Evolutionary conservation across 2,329 filamentous ascomycete genomes (phyloP).

Genomic region (Stagonosporopsis chrysanthemi): DNA sequence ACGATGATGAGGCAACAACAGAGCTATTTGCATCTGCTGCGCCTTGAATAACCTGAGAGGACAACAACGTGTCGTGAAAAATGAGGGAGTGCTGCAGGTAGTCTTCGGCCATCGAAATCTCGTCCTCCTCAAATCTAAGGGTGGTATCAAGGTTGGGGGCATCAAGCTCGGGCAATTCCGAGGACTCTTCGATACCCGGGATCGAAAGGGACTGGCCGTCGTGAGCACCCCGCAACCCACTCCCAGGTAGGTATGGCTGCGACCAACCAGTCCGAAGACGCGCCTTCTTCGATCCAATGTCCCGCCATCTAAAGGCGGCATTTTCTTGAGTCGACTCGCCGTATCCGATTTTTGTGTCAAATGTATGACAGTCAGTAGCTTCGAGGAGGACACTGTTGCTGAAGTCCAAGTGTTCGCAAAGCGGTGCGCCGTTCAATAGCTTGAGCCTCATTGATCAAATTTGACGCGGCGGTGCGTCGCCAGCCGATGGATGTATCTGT

Average conservation of each 20-base stretch:
- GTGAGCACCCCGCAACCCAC: slow-evolving; percentile 4
- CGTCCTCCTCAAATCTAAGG: slow-evolving; percentile 24
- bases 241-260: slow-evolving; percentile 38
- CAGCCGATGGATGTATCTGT: not conserved
- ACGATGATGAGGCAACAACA: slow-evolving; percentile 41
- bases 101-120: slow-evolving; percentile 23
- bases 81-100: slow-evolving; percentile 83
- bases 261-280: slow-evolving; percentile 43
- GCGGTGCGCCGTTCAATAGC: slow-evolving; percentile 69
- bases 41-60: slow-evolving; percentile 60
- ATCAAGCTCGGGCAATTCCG: slow-evolving; percentile 25
- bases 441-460: slow-evolving; percentile 49
- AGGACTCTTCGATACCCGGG: slow-evolving; percentile 22
- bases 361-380: slow-evolving; percentile 55
- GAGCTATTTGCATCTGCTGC: slow-evolving; percentile 37
- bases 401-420: slow-evolving; percentile 63
- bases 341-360: slow-evolving; percentile 29
- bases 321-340: not conserved
- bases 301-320: slow-evolving; percentile 41
- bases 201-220: slow-evolving; percentile 26
- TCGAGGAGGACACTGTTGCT: slow-evolving; percentile 59
- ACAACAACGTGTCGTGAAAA: slow-evolving; percentile 70
- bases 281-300: slow-evolving; percentile 20
- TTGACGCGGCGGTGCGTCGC: slow-evolving; percentile 10
- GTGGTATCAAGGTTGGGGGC: slow-evolving; percentile 38